Evolutionary conservation across 2,329 filamentous ascomycete species (phyloP).

Genomic region (Dactylonectria macrodidyma): DNA sequence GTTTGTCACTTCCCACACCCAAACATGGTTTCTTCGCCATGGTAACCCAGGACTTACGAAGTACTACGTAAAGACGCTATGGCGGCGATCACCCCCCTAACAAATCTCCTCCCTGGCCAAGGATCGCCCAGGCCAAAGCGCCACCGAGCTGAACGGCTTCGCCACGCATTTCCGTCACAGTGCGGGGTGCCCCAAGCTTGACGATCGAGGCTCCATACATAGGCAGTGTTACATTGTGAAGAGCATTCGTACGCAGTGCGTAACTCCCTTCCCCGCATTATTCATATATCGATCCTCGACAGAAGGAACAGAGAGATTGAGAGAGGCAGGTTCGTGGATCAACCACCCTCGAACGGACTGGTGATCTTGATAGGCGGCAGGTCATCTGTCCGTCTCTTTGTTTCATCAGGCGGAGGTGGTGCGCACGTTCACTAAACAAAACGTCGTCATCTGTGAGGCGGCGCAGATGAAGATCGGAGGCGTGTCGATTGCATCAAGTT

Average conservation of each 20-base stretch:
- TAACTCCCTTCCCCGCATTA: background rate
- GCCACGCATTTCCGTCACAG: constrained; percentile 4
- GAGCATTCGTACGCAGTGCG: too few species aligned
- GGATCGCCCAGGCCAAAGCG: constrained; percentile 1
- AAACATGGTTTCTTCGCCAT: background rate
- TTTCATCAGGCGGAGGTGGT: background rate
- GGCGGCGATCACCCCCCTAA: background rate
- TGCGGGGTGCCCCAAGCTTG: background rate
- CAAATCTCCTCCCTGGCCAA: background rate
- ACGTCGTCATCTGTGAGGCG: background rate
- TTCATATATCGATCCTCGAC: background rate
- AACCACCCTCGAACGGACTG: background rate
- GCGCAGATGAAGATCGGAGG: constrained; percentile 9
- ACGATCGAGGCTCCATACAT: background rate
- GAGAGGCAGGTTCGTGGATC: background rate
- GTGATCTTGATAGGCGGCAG: background rate
- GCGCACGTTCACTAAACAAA: background rate
- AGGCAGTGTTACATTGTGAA: background rate
- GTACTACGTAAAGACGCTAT: background rate
- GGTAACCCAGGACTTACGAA: background rate
- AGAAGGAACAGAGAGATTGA: background rate
- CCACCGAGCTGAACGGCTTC: background rate
- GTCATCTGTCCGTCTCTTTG: background rate
- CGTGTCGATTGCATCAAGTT: background rate
- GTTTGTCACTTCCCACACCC: background rate